phyloP scores from a whole-genome alignment of 2,329 filamentous ascomycete genomes.

The Calonectria pauciramosa region DNA sequence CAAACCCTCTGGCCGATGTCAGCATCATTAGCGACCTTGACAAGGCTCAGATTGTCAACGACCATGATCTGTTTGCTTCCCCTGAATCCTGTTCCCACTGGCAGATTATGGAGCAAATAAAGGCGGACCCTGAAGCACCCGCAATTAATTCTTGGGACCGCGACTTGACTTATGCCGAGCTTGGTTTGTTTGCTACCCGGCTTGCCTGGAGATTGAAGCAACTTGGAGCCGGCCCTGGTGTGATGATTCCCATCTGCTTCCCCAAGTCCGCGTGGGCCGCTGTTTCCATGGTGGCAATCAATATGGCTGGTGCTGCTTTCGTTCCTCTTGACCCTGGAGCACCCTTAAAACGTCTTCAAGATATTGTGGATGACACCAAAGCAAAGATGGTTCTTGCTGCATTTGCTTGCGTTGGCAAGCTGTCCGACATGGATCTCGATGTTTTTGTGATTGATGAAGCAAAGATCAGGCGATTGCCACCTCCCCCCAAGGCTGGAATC shows the following conservation, averaged over 20 bases:
- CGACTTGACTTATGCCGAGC: conserved; percentile 14
- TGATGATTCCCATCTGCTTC: conserved; percentile 12
- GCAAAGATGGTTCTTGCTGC: conserved; percentile 9
- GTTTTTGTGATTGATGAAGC: conserved; percentile 10
- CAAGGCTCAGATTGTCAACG: conserved; percentile 7
- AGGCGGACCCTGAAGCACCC: conserved; percentile 5
- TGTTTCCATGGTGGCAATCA: conserved; percentile 18
- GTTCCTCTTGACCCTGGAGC: conserved; percentile 22
- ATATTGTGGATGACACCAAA: not conserved
- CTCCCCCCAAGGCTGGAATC: conserved; percentile 1
- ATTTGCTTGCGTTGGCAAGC: not conserved
- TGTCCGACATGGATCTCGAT: conserved; percentile 4
- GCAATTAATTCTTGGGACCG: conserved; percentile 17
- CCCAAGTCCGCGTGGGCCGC: conserved; percentile 9
- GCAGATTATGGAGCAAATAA: conserved; percentile 16
- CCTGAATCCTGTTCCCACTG: conserved; percentile 17
- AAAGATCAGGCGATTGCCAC: conserved; percentile 1
- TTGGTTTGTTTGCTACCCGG: conserved; percentile 19
- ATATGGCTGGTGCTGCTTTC: conserved; percentile 18
- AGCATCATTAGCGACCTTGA: conserved; percentile 9
- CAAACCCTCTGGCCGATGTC: not conserved
- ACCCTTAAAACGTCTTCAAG: not conserved
- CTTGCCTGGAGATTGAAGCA: conserved; percentile 18
- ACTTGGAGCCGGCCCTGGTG: conserved; percentile 10
- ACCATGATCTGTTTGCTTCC: conserved; percentile 3